These are phyloP conservation scores for Chaetomiaceae sp. DNA, from an alignment of 2,329 filamentous ascomycete genomes.

Conservation along the genomic window DNA sequence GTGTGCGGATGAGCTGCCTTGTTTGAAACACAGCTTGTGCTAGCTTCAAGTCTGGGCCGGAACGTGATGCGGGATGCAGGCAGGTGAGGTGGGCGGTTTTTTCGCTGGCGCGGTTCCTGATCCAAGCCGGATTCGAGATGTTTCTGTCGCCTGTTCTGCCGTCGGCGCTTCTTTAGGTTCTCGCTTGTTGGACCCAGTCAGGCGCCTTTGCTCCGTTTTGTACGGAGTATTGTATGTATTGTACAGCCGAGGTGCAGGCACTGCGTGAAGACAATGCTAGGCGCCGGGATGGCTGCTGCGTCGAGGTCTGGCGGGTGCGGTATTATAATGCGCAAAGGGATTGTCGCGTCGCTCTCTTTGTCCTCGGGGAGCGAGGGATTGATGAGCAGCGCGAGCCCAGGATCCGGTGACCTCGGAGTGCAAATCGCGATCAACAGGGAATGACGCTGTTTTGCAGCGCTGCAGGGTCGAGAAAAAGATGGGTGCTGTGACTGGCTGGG, in stretches of 20 bases:
- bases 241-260: background rate
- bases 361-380: slow-evolving; percentile 9
- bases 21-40: background rate
- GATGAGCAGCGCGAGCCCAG: background rate
- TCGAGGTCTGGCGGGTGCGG: background rate
- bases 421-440: slow-evolving; percentile 25
- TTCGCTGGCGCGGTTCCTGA: slow-evolving; percentile 6
- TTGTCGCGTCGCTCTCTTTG: slow-evolving; percentile 3
- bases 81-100: slow-evolving; percentile 10
- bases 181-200: slow-evolving; percentile 3
- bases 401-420: slow-evolving; percentile 12
- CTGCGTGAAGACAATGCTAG: background rate
- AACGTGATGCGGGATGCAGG: slow-evolving; percentile 6
- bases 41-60: background rate
- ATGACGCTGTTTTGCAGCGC: slow-evolving; percentile 22
- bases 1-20: background rate
- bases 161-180: background rate
- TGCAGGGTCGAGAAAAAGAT: slow-evolving; percentile 18
- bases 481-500: slow-evolving; percentile 4
- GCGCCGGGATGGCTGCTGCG: background rate
- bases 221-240: too few relatives aligned
- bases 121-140: slow-evolving; percentile 1
- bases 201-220: background rate
- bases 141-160: background rate
- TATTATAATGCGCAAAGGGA: background rate